Evolutionary conservation across 306 rosid genomes (phyloP), one percentile per base, ranked within the genome.

Genomic region (Pterocarpus santalinus): DNA sequence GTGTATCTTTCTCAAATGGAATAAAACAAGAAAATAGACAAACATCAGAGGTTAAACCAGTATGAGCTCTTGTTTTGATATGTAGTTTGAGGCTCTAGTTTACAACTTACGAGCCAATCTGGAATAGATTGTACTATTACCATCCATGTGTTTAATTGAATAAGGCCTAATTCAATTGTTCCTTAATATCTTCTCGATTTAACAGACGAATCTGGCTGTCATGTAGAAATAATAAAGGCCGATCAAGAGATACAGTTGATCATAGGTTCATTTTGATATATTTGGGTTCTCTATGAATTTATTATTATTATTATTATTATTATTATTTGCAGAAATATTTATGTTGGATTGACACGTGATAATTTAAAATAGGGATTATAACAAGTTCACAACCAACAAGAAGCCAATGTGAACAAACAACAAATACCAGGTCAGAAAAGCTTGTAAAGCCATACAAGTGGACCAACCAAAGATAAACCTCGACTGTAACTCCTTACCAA

Each of bases 401-500:
- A 52, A 76, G 76, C 33, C 32, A 32, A 72, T 39, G 30, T 73
- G 65, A 65, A 63, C 46, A 73, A 73, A 55, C 34, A 35, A 52
- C 49, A 83, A 83, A 71, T 22, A 61, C 74, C 11, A 52, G 53
- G 71, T 71, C 60, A 67, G 65, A 56, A 16, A 68, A n/a, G 14
- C 32, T 72, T 73, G 80, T 85, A 66, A 28, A 86, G 77, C 88
- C 81, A 64, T 12, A 80, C 94, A 86, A 77, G 84, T 84, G 91
- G 84, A 51, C 87, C 85, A 85, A 82, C 36, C 74, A 52, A 65
- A 33, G 28, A 43, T 5, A 67, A 9, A 4, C 44, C 30, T 62
- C 72, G 73, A 76, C 60, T 8, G 62, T 71, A 67, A 73, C 94
- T 81, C 83, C 56, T 82, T 66, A 63, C 89, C 98, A 87, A 90